Base-by-base conservation (phyloP, 495 filamentous ascomycete species). In the Hypoxylon fuscum region DNA sequence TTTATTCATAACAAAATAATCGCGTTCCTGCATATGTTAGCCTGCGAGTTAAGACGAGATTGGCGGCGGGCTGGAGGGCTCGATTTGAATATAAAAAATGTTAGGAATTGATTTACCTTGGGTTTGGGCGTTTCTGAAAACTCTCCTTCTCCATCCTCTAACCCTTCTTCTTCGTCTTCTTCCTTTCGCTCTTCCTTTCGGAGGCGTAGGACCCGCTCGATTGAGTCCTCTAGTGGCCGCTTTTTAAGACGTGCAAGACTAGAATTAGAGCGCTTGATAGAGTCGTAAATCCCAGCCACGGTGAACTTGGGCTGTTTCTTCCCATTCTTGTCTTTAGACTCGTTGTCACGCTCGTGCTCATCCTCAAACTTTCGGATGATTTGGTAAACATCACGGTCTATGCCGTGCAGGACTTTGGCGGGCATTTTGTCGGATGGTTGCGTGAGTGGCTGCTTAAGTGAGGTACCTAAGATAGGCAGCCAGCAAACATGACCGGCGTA, bases 251-350 rank as follows among this genome's bases (percentile, higher is more conserved):
- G 80, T 41, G 90, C 91, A 32, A 96, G 72, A 58, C 87, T 90
- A 1, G 92, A 96, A 68, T 96, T 97, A 3, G 91, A 96, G 60
- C 79, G 79, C 66, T 91, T 90, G 62, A 97, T 90, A 47, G 79
- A 78, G 11, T 92, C 89, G 70, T 93, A 95, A 8, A 96, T 84
- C 1, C 74, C 73, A 1, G 83, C 71, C 0, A 88, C 80, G 2
- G 89, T 87, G 12, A 91, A 66, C 32, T 61, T 69, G 5, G 42
- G 69, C 43, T 72, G 58, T 11, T 58, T 68, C 11, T 75, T 15
- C 74, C 58, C 27, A 68, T 63, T 20, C 23, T 15, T 74, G 14
- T 52, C 44, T 38, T 42, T 1, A n/a, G 29, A 25, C n/a, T 52
- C 12, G 43, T 77, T 64, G 14, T 70, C 64, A 56, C 80, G 74